Base-by-base conservation (phyloP, 805 yeast species). In the Scheffersomyces ergatensis region DNA sequence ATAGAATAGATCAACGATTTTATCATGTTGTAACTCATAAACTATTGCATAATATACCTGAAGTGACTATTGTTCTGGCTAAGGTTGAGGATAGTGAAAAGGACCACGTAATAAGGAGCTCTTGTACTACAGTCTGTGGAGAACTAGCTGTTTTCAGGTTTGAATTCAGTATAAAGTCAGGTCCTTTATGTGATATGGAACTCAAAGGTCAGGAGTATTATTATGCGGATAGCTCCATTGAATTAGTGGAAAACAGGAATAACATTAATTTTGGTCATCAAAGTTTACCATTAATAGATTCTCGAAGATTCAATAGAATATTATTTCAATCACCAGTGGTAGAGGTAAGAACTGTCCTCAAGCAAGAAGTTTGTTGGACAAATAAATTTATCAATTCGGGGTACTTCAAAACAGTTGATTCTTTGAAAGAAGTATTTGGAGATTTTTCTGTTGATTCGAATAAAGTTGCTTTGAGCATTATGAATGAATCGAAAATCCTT, bases 1-100 rank as follows among this genome's bases (percentile, higher is more conserved):
- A 62, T 40, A 38, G 34, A 18, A 44, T 4, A 33, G 64, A 58
- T 37, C 43, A 47, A 3, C 37, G 49, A 19, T 66, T 65, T 37
- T 58, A 57, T 39, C 62, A 55, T 32, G 56, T 67, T 3, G 62
- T 56, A 25, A 58, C 78, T 1, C 74, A 69, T 30, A 67, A 65
- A 33, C 44, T 83, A 14, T 50, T 67, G 6, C 82, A 79, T 49
- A 83, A 83, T 49, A 68, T 83, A 9, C 72, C 89, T 0, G 77
- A 70, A 40, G 74, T 78, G 1, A 55, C 72, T 18, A 37, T 42
- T 29, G 34, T 42, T 3, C 20, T 33, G 23, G 24, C 29, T 4
- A 50, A 47, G 30, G 39, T 45, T 7, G 7, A 31, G 7, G 53
- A 57, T 12, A 43, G 44, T 0, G 54, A 51, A 11, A 45, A 42